Evolutionary conservation across 2,329 filamentous ascomycete genomes (phyloP), one percentile per base, ranked within the genome.

Genomic region (Aschersonia sp.): DNA sequence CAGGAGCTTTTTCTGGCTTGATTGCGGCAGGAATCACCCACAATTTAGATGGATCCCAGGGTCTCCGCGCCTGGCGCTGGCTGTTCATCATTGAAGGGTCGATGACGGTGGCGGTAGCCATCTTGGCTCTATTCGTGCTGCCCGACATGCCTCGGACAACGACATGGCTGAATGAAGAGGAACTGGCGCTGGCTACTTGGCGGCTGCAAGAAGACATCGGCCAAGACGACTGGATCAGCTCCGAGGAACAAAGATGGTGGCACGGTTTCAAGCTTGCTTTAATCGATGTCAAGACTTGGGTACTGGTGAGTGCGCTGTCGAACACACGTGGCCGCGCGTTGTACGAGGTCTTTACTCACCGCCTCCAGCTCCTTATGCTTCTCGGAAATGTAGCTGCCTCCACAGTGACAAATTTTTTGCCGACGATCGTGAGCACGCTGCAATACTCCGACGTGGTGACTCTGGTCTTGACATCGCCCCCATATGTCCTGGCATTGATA

Each of bases 1-100:
- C 80, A 1, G 82, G 82, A 4, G 83, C 84, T 1, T 87, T 88
- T 56, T 84, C 81, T 0, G 83, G 81, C 2, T 62, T 82, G 6
- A 75, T 82, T 40, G 72, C 76, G 2, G 77, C 77, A 0, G 79
- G 82, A 5, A 84, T 89, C 48, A 79, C 76, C 0, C 66, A 68
- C n/a, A 77, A 81, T 45, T 74, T 89, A 69, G 71, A 83, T 50
- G 71, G 75, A 2, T 63, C 63, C 0, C 64, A 63, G 74, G 81
- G 80, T 0, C 61, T 82, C 2, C 72, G 69, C 0, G 80, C 78
- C 2, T 85, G 80, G 82, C 68, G 79, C 9, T 61, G 59, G 59
- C 53, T 61, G 2, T 59, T 58, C 48, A 79, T 87, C 47, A 78
- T 86, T 40, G 82, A 87, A 60, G 83, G 83, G 30, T 68, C 71